These are phyloP conservation scores for Paramecium caudatum DNA, from an alignment of 73 alveolate species.

Conservation along the genomic window DNA sequence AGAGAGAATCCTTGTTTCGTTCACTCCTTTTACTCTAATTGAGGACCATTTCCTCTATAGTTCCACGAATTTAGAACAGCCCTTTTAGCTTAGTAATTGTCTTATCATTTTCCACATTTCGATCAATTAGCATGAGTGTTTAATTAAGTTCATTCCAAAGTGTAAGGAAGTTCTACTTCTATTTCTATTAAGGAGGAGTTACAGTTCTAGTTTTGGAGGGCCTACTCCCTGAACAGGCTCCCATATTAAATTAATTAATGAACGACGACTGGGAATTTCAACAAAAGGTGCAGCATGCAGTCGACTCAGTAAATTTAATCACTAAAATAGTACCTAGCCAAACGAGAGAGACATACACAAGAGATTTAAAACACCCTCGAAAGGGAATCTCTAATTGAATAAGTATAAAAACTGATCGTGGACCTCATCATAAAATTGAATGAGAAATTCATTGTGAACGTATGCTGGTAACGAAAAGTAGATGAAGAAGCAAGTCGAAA, in stretches of 20 bases:
- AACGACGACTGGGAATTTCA: constrained; percentile 12
- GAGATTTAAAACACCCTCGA: not conserved
- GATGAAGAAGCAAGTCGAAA: not conserved
- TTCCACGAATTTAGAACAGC: constrained; percentile 2
- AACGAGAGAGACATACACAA: not conserved
- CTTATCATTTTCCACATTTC: constrained; percentile 9
- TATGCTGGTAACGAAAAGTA: not conserved
- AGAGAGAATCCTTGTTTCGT: constrained; percentile 1
- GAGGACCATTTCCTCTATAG: constrained; percentile 28
- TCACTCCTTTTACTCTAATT: constrained; percentile 33
- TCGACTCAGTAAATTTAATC: not conserved
- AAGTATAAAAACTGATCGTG: not conserved
- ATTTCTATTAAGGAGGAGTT: not conserved
- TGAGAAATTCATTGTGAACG: not conserved
- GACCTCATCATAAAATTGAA: not conserved
- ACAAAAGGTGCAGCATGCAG: not conserved
- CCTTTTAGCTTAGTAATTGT: not conserved
- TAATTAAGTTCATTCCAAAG: constrained; percentile 25
- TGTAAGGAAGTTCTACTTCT: not conserved
- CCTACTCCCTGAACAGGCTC: constrained; percentile 34
- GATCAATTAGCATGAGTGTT: not conserved
- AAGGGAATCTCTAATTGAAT: constrained; percentile 5
- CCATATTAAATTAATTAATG: constrained; percentile 38
- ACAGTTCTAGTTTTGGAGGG: constrained; percentile 4
- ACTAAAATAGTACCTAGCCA: not conserved